phyloP scores from a whole-genome alignment of 306 rosid genomes.

The Biancaea sappan region DNA sequence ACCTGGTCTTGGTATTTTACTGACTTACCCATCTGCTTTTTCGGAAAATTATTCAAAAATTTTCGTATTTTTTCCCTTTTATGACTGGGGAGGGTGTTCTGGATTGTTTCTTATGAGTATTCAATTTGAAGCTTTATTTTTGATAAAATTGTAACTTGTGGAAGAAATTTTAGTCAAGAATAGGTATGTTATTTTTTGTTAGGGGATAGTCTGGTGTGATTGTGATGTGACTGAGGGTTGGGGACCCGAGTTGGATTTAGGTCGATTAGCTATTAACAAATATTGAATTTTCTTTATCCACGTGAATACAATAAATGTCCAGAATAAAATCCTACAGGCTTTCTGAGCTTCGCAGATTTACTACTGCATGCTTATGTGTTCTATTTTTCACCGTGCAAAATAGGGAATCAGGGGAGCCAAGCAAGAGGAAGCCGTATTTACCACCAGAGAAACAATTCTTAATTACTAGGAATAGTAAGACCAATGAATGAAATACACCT shows the following conservation, averaged over 20 bases:
- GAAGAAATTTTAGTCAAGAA: too few relatives aligned
- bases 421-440: constrained; percentile 86
- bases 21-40: neutral
- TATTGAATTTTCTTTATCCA: neutral
- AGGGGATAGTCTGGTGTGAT: neutral
- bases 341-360: neutral
- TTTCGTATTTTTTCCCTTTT: neutral
- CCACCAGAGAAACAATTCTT: constrained; percentile 87
- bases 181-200: too few relatives aligned
- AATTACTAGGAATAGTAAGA: constrained; percentile 86
- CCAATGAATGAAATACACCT: neutral
- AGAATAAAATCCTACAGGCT: neutral
- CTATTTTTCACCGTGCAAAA: constrained; percentile 24
- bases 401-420: constrained; percentile 95
- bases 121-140: neutral
- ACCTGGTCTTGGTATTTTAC: constrained; percentile 92
- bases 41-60: neutral
- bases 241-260: constrained; percentile 9
- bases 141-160: neutral
- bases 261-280: neutral
- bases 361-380: neutral
- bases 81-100: neutral
- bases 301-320: neutral
- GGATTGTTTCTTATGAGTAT: constrained; percentile 23
- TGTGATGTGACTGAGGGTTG: neutral